Evolutionary conservation across 768 basidiomycete species (phyloP).

Genomic region (Pleurotus giganteus): DNA sequence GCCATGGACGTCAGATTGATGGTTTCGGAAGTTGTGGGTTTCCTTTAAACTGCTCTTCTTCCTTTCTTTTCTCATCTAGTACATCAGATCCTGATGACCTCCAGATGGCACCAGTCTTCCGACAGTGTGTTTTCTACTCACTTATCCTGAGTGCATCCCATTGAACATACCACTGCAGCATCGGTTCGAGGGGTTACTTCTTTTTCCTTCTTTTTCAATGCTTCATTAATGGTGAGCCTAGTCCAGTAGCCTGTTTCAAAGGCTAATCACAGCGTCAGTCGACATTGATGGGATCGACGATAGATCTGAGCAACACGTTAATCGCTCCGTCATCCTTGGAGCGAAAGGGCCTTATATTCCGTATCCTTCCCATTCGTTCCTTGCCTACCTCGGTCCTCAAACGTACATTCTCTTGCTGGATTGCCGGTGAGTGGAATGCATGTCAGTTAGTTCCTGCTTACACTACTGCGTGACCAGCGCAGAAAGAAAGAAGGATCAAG

Average conservation of each 20-base stretch:
- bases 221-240: constrained; percentile 69
- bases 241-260: constrained; percentile 3
- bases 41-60: neutral
- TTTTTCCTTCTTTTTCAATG: constrained; percentile 95
- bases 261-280: constrained; percentile 33
- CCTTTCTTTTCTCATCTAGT: constrained; percentile 7
- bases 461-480: neutral
- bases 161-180: constrained; percentile 36
- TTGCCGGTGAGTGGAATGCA: constrained; percentile 57
- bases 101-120: constrained; percentile 71
- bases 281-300: constrained; percentile 74
- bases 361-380: constrained; percentile 78
- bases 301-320: constrained; percentile 56
- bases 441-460: constrained; percentile 11
- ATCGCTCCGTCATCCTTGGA: constrained; percentile 75
- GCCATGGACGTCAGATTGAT: constrained; percentile 53
- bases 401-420: constrained; percentile 75
- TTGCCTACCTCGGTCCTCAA: constrained; percentile 78
- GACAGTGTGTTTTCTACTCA: constrained; percentile 40
- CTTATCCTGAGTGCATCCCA: neutral
- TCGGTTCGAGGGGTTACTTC: constrained; percentile 86
- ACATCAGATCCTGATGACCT: constrained; percentile 75
- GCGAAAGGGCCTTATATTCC: constrained; percentile 74
- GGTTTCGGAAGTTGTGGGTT: constrained; percentile 80
- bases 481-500: constrained; percentile 84